A percentile compares a stretch with the other conserved stretches of the same genome.
Evolutionary conservation across 202 grass and related monocot genomes (phyloP).

Genomic region (Eragrostis tef): DNA sequence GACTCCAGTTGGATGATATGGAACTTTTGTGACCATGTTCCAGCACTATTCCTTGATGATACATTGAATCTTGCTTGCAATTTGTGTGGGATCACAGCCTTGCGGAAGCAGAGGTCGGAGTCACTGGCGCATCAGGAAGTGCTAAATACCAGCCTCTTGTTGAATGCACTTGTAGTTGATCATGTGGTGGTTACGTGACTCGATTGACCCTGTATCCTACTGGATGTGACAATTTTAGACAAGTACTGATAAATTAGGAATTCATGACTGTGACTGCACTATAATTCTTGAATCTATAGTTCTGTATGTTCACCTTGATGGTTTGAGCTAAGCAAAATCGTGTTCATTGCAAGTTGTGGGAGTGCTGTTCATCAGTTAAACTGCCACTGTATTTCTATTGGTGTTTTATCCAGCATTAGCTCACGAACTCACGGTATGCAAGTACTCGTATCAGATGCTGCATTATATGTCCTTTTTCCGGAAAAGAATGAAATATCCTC

Average conservation of each 20-base stretch:
- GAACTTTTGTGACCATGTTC: neutral
- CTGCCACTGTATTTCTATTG: neutral
- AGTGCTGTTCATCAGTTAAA: neutral
- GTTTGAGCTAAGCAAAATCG: neutral
- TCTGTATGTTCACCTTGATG: constrained; percentile 15
- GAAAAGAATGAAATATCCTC: constrained; percentile 1
- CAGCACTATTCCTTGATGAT: neutral
- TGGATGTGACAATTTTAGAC: neutral
- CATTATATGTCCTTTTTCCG: neutral
- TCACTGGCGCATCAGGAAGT: neutral
- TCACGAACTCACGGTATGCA: neutral
- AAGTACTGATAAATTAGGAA: neutral
- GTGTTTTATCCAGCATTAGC: constrained; percentile 5
- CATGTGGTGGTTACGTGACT: neutral
- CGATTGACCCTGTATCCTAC: neutral
- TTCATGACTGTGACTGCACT: neutral
- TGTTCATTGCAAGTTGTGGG: neutral
- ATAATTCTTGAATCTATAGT: neutral
- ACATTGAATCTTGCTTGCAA: neutral
- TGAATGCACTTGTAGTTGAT: constrained; percentile 23
- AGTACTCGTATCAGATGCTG: neutral
- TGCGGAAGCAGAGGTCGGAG: neutral
- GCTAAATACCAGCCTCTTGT: constrained; percentile 10
- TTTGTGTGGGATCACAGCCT: neutral
- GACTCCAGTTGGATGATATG: neutral